phyloP scores from a whole-genome alignment of 306 rosid genomes.

The Cucurbita ficifolia region DNA sequence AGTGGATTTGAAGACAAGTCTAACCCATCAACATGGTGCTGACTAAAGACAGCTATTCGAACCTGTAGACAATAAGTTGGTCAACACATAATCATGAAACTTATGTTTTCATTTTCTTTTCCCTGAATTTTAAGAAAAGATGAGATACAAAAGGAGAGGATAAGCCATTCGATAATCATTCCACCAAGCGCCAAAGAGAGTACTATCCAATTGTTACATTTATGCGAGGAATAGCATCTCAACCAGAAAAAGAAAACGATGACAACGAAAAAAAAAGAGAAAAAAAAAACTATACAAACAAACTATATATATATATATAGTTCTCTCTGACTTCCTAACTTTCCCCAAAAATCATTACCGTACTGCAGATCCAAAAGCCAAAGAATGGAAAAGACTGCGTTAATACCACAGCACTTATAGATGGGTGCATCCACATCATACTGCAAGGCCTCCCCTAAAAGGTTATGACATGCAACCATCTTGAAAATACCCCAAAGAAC shows the following conservation, averaged over 20 bases:
- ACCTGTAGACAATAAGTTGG: constrained; percentile 37
- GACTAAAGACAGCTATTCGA: constrained; percentile 96
- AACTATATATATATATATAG: no score
- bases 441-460: not conserved
- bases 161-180: not conserved
- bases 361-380: no score
- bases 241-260: no score
- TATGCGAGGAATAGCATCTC: no score
- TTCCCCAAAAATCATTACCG: no score
- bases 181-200: not conserved
- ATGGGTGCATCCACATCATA: not conserved
- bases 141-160: not conserved
- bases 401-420: not conserved
- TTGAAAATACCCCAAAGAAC: no score
- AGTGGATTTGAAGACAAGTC: constrained; percentile 94
- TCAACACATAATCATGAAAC: not conserved
- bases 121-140: not conserved
- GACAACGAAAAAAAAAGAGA: no score
- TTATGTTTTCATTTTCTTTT: not conserved
- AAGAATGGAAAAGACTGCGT: not conserved
- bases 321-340: no score
- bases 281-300: no score
- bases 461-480: not conserved
- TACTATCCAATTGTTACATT: no score
- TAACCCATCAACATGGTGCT: constrained; percentile 97